phyloP scores from a whole-genome alignment of 306 rosid species.

The Lupinus albus region DNA sequence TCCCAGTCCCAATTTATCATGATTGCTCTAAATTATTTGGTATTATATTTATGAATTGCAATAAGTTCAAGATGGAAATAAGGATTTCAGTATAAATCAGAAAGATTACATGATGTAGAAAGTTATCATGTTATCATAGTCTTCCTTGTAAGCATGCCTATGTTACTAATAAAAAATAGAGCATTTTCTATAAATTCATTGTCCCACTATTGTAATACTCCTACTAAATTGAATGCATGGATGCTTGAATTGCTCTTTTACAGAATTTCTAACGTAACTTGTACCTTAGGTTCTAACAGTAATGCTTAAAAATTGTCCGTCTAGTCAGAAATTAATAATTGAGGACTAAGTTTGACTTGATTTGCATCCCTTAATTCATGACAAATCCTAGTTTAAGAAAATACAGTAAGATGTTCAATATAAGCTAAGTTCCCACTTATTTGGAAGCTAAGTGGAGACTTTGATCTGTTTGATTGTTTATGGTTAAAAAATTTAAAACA shows the following conservation, averaged over 20 bases:
- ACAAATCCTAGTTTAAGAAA: conserved; percentile 1
- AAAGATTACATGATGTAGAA: not conserved
- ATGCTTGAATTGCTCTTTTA: not conserved
- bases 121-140: not conserved
- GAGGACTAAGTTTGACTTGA: conserved; percentile 27
- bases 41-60: not conserved
- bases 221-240: not conserved
- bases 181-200: not conserved
- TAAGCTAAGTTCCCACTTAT: not conserved
- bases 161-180: not conserved
- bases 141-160: conserved; percentile 20
- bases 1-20: conserved; percentile 8
- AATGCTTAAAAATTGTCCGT: conserved; percentile 19
- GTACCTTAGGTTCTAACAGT: not conserved
- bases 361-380: conserved; percentile 1
- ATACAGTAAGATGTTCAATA: conserved; percentile 8
- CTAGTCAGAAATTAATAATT: not conserved
- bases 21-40: not conserved
- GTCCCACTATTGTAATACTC: conserved; percentile 1
- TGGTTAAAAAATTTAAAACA: not conserved
- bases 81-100: not conserved
- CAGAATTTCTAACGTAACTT: not conserved
- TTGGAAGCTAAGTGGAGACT: no score
- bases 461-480: not conserved
- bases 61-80: conserved; percentile 9